Percentiles rank a stretch among this genome's conserved stretches.
These are phyloP conservation scores for Epichloe glyceriae DNA, from an alignment of 2,329 filamentous ascomycete genomes.

Conservation along the genomic window DNA sequence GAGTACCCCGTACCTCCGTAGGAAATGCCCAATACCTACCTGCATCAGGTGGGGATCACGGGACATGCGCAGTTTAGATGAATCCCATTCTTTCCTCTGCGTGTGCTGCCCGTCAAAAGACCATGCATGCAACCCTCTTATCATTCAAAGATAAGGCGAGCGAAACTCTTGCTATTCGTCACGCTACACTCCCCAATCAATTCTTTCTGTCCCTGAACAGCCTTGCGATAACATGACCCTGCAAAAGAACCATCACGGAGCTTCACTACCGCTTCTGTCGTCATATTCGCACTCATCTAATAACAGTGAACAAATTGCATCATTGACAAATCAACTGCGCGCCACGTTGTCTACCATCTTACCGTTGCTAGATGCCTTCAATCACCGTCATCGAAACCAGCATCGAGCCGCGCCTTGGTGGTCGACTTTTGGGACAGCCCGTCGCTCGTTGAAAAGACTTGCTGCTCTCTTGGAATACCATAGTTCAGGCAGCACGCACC, in stretches of 20 bases:
- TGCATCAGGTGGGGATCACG: no score
- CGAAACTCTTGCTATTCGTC: not conserved
- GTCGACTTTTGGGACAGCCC: slow-evolving; percentile 55
- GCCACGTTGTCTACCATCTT: slow-evolving; percentile 25
- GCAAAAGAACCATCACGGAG: not conserved
- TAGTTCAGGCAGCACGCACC: not conserved
- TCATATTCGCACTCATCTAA: not conserved
- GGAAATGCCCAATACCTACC: no score
- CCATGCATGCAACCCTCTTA: no score
- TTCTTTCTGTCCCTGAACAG: not conserved
- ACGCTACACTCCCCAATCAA: not conserved
- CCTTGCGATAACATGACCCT: not conserved
- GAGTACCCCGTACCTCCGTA: no score
- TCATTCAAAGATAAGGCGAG: no score
- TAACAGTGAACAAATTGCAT: slow-evolving; percentile 1
- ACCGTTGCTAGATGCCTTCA: slow-evolving; percentile 56
- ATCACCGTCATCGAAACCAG: slow-evolving; percentile 83
- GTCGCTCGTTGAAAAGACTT: slow-evolving; percentile 50
- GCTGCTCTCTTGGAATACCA: slow-evolving; percentile 11
- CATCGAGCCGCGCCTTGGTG: slow-evolving; percentile 76
- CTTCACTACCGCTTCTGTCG: not conserved
- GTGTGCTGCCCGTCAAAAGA: no score
- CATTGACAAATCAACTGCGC: slow-evolving; percentile 9
- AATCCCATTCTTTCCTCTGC: no score
- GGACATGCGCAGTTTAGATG: no score